phyloP scores from a whole-genome alignment of 208 protist species.

The Tetramitus jugosus region DNA sequence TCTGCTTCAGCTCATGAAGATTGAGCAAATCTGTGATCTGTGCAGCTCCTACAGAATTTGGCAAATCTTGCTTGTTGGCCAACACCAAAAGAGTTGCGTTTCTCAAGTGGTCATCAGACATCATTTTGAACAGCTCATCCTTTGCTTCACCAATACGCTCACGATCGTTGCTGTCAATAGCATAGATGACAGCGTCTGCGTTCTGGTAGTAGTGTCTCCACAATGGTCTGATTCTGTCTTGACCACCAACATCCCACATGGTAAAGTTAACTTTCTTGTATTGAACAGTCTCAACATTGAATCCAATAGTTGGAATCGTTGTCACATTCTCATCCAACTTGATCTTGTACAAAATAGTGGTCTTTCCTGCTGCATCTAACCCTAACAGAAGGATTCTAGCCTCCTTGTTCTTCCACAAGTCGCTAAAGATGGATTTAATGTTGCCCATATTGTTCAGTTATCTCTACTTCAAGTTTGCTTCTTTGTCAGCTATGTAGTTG shows the following conservation, averaged over 20 bases:
- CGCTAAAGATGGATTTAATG: conserved; percentile 84
- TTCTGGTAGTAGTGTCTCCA: conserved; percentile 77
- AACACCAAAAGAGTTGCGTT: conserved; percentile 93
- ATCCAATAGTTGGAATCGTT: conserved; percentile 92
- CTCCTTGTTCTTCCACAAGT: conserved; percentile 48
- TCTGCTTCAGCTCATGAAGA: conserved; percentile 76
- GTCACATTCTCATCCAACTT: conserved; percentile 90
- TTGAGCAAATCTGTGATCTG: conserved; percentile 91
- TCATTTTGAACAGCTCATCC: conserved; percentile 63
- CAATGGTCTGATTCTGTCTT: conserved; percentile 71
- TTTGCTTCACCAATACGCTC: conserved; percentile 39
- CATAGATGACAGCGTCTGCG: conserved; percentile 54
- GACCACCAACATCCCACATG: conserved; percentile 82
- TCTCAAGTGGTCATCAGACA: conserved; percentile 93
- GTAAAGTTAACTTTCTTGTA: conserved; percentile 93
- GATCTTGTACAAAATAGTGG: conserved; percentile 93
- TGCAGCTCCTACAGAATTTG: conserved; percentile 89
- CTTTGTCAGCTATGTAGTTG: background rate
- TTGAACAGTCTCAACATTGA: conserved; percentile 93
- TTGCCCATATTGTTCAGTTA: too few species aligned
- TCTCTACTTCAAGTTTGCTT: background rate
- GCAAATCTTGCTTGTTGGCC: conserved; percentile 98
- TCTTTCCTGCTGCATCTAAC: conserved; percentile 97
- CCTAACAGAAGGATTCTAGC: conserved; percentile 75
- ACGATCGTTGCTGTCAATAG: conserved; percentile 55